Evolutionary conservation across 208 protist genomes (phyloP).

Genomic region (Angomonas deanei): DNA sequence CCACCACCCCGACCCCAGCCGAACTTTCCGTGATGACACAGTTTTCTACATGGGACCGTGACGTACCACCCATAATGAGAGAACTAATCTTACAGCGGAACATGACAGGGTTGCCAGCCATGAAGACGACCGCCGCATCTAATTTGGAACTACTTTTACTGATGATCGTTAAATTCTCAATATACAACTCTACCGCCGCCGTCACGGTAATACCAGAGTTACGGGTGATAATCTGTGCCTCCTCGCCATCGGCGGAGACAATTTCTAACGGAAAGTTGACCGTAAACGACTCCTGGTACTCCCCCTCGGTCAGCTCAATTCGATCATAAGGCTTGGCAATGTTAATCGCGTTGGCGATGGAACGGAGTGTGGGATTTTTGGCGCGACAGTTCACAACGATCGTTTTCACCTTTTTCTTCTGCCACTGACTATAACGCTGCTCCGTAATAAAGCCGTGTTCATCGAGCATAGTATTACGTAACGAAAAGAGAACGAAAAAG

Average conservation of each 20-base stretch:
- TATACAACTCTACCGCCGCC: conserved; percentile 54
- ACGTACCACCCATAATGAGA: conserved; percentile 52
- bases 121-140: conserved; percentile 48
- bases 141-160: conserved; percentile 53
- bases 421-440: conserved; percentile 77
- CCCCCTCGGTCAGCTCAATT: conserved; percentile 76
- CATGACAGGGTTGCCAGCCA: conserved; percentile 49
- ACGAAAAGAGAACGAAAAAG: conserved; percentile 6
- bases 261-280: conserved; percentile 75
- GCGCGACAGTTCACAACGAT: conserved; percentile 75
- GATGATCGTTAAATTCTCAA: conserved; percentile 56
- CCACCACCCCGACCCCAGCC: conserved; percentile 60
- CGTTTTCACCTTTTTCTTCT: conserved; percentile 83
- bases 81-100: conserved; percentile 64
- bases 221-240: conserved; percentile 57
- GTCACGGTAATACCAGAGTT: conserved; percentile 64
- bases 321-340: conserved; percentile 82
- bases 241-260: conserved; percentile 81
- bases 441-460: conserved; percentile 48
- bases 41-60: conserved; percentile 31
- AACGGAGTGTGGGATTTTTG: conserved; percentile 39
- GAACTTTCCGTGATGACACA: conserved; percentile 68
- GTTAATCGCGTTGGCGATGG: conserved; percentile 52
- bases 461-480: conserved; percentile 14
- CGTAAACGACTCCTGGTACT: conserved; percentile 70